Base-by-base conservation (phyloP, 2,329 filamentous ascomycete species). In the Taxawa tesnikishii region DNA sequence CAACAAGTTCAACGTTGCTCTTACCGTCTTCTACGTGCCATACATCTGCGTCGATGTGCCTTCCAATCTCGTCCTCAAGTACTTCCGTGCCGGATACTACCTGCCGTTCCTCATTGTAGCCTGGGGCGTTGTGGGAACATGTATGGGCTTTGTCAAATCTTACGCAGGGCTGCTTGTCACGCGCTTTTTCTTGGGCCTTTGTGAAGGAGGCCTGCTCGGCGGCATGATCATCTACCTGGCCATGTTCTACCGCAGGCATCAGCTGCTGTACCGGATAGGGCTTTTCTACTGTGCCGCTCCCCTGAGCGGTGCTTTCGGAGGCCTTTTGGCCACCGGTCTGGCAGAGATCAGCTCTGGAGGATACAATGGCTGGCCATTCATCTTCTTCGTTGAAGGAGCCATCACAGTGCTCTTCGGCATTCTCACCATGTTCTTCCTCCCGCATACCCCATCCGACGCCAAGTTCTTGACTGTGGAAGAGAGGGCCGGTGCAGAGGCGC, bases 331-430 rank as follows among this genome's bases (percentile, higher is more conserved):
- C 1, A 57, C 55, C 8, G 59, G 59, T 10, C 43, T 63, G 17
- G 57, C 55, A 1, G 43, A 52, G 33, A 62, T 62, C 12, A 35
- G 51, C 15, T 50, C 48, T 26, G 42, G 46, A 2, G 48, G 47
- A 1, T 62, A 62, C 40, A 44, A 51, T 24, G 49, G 49, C 28
- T 62, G 59, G 59, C 53, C 51, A 0, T 56, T 49, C 38, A 49
- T 49, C 27, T 56, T 50, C 43, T 49, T 52, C 40, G 48, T 56
- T 13, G 73, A 80, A 51, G 75, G 74, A 5, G 49, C 71, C 3
- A 72, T 75, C 1, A 71, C 68, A 6, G 50, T 77, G 3, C 33
- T 69, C 5, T 60, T 73, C 1, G 67, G 68, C 1, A 46, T 67
- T 4, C 43, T 71, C 3, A 63, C 70, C 2, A 78, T 62, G 49